Evolutionary conservation across 768 basidiomycete species (phyloP).

Genomic region (Lactifluus subvellereus): DNA sequence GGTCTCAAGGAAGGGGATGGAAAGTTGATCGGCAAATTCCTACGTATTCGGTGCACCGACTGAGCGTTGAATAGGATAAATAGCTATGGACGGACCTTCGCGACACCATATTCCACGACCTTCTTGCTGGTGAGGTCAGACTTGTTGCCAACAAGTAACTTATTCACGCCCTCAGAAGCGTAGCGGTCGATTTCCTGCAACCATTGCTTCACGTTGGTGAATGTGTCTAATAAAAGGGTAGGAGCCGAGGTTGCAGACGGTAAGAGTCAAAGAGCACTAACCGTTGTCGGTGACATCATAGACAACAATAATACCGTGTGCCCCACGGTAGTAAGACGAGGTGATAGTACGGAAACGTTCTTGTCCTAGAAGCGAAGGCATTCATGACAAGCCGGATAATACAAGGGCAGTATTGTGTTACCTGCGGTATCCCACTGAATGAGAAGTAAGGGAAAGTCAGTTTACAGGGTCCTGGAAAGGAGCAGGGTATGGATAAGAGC

Average conservation of each 20-base stretch:
- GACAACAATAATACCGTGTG: constrained; percentile 98
- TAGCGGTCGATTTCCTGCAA: constrained; percentile 91
- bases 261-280: constrained; percentile 29
- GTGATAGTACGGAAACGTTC: constrained; percentile 99
- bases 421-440: constrained; percentile 96
- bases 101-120: constrained; percentile 83
- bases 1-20: constrained; percentile 94
- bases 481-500: background rate
- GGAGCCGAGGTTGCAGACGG: constrained; percentile 10
- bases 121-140: constrained; percentile 97
- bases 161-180: constrained; percentile 98
- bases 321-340: constrained; percentile 98
- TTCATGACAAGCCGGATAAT: background rate
- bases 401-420: constrained; percentile 30
- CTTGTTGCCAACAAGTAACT: constrained; percentile 97
- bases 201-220: constrained; percentile 94
- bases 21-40: constrained; percentile 94
- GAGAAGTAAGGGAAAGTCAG: constrained; percentile 22
- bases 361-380: constrained; percentile 55
- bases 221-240: constrained; percentile 58
- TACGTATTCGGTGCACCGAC: constrained; percentile 30
- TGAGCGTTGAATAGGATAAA: constrained; percentile 2
- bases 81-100: constrained; percentile 50
- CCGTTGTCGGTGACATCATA: constrained; percentile 97
- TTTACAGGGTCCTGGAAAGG: constrained; percentile 8